Conservation (phyloP, 2,329 filamentous ascomycete genomes). For the Ceratocystis papillata region DNA sequence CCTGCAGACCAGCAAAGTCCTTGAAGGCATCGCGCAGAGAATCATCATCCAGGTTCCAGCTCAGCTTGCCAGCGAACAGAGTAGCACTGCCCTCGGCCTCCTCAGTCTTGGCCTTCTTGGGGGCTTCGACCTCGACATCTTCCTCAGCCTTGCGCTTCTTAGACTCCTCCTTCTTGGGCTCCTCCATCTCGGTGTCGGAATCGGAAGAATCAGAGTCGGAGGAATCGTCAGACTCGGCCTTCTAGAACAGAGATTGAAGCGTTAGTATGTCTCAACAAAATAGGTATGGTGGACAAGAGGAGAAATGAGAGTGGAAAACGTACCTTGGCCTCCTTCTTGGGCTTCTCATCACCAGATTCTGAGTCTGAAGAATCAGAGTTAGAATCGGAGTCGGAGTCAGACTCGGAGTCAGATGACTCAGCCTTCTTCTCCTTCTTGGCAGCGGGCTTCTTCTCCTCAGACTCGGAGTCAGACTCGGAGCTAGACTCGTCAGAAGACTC, state of each 20-base stretch:
- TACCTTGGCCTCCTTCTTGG: conserved; percentile 25
- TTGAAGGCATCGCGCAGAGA: conserved; percentile 72
- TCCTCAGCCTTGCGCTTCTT: conserved; percentile 44
- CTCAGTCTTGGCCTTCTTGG: conserved; percentile 60
- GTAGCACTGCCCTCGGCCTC: conserved; percentile 36
- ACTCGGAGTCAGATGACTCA: conserved; percentile 33
- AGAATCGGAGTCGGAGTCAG: conserved; percentile 33
- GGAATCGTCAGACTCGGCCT: conserved; percentile 29
- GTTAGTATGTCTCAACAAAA: conserved; percentile 21
- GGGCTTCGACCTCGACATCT: conserved; percentile 36
- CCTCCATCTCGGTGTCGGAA: conserved; percentile 31
- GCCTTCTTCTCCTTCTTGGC: conserved; percentile 25
- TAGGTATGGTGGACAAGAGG: background rate
- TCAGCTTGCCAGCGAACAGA: conserved; percentile 81
- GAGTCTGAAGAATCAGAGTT: conserved; percentile 30
- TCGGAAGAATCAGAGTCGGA: conserved; percentile 31
- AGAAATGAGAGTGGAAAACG: background rate
- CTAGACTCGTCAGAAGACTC: conserved; percentile 34
- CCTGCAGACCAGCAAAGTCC: conserved; percentile 59
- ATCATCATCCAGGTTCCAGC: conserved; percentile 82
- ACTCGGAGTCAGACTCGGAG: conserved; percentile 33
- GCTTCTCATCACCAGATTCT: conserved; percentile 30
- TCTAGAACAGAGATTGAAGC: conserved; percentile 28
- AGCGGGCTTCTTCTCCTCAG: conserved; percentile 28
- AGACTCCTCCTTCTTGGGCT: conserved; percentile 31